Evolutionary conservation across 2,329 filamentous ascomycete species (phyloP), one percentile per base, ranked within the genome.

Genomic region (Colletotrichum magnum): DNA sequence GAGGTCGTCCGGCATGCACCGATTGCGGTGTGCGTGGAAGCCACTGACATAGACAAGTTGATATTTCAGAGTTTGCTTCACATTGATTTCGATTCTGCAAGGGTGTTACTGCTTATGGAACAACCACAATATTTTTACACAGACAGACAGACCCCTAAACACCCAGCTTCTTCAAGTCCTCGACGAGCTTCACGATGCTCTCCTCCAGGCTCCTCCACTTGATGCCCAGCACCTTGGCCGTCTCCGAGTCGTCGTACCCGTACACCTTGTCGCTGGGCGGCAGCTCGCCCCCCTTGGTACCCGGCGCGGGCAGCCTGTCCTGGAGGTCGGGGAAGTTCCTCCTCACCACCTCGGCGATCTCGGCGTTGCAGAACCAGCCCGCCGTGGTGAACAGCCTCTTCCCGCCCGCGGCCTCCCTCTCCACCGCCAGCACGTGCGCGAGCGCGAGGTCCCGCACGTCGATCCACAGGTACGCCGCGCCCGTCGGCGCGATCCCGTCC

Each of bases 181-280:
- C 76, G 18, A 93, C 85, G 6, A 90, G 86, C 75, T 94, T 92
- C 6, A 86, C 82, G 32, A 92, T 83, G 32, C 83, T 86, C 79
- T 90, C 84, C 78, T 93, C 90, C 41, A 93, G 74, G 4, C 81
- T 77, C 71, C 82, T 88, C 84, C 88, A 93, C 68, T 91, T 80
- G 57, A 93, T 84, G 0, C 89, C 90, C 68, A 94, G 77, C 54
- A 91, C 73, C 74, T 89, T 84, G 28, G 85, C 86, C 1, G 88
- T 89, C 75, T 84, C 84, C 58, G 82, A 83, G 75, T 89, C 92
- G 75, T 93, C 86, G 66, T 85, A 87, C 69, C 80, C 80, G 76
- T 86, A 90, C 51, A 87, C 73, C 70, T 83, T 73, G 4, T 78
- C 79, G 66, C 77, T 77, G 3, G 81, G 76, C 16, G 80, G 75